These are phyloP conservation scores for Pythium oligandrum DNA, from an alignment of 352 stramenopile genomes.

Conservation along the genomic window DNA sequence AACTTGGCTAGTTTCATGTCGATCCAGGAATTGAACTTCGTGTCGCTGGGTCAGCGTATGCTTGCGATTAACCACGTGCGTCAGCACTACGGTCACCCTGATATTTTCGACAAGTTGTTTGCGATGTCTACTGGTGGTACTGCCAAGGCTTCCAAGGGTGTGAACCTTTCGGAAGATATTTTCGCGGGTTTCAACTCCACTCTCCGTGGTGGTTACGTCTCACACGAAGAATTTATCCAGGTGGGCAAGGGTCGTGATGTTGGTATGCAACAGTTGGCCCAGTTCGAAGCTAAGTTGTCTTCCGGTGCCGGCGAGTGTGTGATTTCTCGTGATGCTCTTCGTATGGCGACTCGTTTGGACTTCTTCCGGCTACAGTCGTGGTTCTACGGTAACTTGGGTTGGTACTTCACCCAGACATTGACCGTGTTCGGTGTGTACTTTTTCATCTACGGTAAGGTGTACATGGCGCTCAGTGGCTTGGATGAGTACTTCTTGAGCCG, in stretches of 20 bases:
- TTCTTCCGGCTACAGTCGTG: constrained; percentile 98
- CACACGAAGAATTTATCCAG: constrained; percentile 83
- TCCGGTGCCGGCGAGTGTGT: constrained; percentile 97
- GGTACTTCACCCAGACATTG: constrained; percentile 98
- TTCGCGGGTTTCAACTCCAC: constrained; percentile 86
- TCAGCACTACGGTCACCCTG: constrained; percentile 83
- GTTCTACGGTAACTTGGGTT: constrained; percentile 98
- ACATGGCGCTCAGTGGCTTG: constrained; percentile 92
- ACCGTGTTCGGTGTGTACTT: constrained; percentile 98
- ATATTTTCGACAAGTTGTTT: constrained; percentile 89
- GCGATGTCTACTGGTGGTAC: constrained; percentile 76
- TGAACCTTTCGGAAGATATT: constrained; percentile 88
- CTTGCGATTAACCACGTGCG: constrained; percentile 69
- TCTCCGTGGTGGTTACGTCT: constrained; percentile 63
- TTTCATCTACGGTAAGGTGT: constrained; percentile 97
- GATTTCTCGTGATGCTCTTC: constrained; percentile 94
- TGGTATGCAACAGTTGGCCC: constrained; percentile 97
- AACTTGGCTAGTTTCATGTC: constrained; percentile 86
- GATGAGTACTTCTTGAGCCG: constrained; percentile 90
- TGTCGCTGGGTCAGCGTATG: constrained; percentile 81
- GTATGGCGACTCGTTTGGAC: constrained; percentile 94
- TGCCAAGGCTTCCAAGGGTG: constrained; percentile 76
- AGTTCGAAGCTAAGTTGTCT: constrained; percentile 97
- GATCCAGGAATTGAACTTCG: constrained; percentile 82
- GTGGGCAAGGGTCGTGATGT: constrained; percentile 98